phyloP scores from a whole-genome alignment of 129 eudicot species.

The Escallonia herrerae region DNA sequence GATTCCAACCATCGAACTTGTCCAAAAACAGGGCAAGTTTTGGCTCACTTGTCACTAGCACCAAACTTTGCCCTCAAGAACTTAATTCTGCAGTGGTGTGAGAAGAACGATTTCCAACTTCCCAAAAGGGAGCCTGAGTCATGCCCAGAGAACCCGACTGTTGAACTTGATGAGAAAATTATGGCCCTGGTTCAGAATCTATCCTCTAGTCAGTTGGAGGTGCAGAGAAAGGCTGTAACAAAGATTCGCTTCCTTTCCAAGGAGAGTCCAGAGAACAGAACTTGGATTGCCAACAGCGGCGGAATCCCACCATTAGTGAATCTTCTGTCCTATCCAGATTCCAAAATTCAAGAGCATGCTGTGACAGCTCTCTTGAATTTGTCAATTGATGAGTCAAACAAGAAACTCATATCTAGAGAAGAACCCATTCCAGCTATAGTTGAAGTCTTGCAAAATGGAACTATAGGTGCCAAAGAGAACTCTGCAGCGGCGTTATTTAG shows the following conservation, averaged over 20 bases:
- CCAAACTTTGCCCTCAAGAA: slow-evolving; percentile 71
- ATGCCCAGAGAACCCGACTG: slow-evolving; percentile 18
- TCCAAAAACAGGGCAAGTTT: slow-evolving; percentile 75
- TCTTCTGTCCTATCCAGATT: slow-evolving; percentile 65
- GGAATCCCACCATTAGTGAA: slow-evolving; percentile 67
- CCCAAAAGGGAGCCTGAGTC: slow-evolving; percentile 32
- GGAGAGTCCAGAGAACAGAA: slow-evolving; percentile 62
- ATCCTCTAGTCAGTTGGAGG: slow-evolving; percentile 43
- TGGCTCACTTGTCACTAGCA: slow-evolving; percentile 56
- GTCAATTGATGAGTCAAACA: slow-evolving; percentile 67
- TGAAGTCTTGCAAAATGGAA: slow-evolving; percentile 51
- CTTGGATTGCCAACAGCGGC: slow-evolving; percentile 52
- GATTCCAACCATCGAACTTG: slow-evolving; percentile 60
- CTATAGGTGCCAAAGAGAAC: slow-evolving; percentile 68
- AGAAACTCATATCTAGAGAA: slow-evolving; percentile 55
- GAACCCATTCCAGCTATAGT: slow-evolving; percentile 60
- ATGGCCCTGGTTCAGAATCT: slow-evolving; percentile 40
- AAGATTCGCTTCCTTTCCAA: slow-evolving; percentile 64
- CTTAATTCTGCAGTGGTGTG: slow-evolving; percentile 72
- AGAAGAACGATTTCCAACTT: slow-evolving; percentile 52
- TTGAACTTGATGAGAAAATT: slow-evolving; percentile 32
- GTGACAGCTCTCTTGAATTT: slow-evolving; percentile 76
- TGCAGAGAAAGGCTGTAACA: slow-evolving; percentile 53
- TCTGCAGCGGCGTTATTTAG: slow-evolving; percentile 84
- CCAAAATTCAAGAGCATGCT: slow-evolving; percentile 75